Conservation (phyloP, 139 green algal species). For the Chlorella sp. region DNA sequence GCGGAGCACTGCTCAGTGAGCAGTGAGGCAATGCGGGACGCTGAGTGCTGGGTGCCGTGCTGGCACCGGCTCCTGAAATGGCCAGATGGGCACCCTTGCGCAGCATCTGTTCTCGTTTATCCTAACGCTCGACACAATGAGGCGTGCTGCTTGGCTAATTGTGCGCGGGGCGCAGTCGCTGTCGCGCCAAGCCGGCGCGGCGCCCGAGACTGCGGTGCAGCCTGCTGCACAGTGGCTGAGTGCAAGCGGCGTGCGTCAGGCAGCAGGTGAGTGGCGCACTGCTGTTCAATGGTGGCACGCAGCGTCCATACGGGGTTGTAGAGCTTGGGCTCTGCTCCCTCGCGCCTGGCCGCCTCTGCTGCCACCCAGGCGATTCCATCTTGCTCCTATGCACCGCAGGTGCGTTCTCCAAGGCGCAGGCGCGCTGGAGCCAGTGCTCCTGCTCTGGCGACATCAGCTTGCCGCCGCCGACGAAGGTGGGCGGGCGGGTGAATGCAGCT, state of each 20-base stretch:
- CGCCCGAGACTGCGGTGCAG: not conserved
- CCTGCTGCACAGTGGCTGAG: not conserved
- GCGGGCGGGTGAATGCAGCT: not conserved
- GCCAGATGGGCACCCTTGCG: no score
- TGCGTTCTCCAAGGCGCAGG: not conserved
- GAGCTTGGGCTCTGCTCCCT: not conserved
- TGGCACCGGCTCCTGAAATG: no score
- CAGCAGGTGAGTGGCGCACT: not conserved
- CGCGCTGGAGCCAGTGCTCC: slow-evolving; percentile 30
- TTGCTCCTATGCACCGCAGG: not conserved
- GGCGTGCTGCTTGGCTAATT: not conserved
- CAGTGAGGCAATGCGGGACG: no score
- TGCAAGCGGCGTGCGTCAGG: not conserved
- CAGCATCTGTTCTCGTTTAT: no score
- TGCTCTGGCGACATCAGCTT: slow-evolving; percentile 31
- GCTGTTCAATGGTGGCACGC: not conserved
- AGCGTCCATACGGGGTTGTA: not conserved
- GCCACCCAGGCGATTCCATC: not conserved
- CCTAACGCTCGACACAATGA: not conserved
- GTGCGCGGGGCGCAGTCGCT: not conserved
- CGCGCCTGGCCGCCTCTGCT: not conserved
- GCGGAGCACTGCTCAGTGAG: no score
- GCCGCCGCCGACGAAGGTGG: slow-evolving; percentile 28
- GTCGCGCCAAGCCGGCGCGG: not conserved
- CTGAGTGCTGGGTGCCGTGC: no score